Evolutionary conservation across 345 rosid genomes (phyloP), one percentile per base, ranked within the genome.

Genomic region (Linum trigynum): DNA sequence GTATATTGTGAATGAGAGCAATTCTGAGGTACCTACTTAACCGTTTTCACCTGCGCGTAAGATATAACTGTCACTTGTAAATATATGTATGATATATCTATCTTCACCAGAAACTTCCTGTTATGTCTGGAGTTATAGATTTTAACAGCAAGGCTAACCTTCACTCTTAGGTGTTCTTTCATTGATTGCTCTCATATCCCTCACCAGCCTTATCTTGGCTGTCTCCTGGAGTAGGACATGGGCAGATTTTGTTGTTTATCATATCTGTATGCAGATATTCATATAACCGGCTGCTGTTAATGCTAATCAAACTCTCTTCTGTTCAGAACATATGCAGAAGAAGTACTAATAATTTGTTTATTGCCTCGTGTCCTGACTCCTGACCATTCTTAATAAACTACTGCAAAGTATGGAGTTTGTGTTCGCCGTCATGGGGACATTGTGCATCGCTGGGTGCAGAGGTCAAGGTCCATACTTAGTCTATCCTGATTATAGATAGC

Each of bases 381-480:
- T 45, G 61, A 55, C 14, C 37, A 43, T 43, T 43, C 50, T 14
- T 38, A 43, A 48, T 10, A 7, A 63, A 7, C 64, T 58, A 50
- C 67, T 53, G 68, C 68, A 7, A 56, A 69, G 59, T 2, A 57
- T 62, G 41, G 17, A 57, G 38, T 42, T 66, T 45, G 64, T 23
- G 71, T 45, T 11, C 43, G 6, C 37, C 57, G 35, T 63, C 11
- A 37, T 66, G 39, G 43, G 62, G 57, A 43, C 50, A 50, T 62
- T 62, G 64, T 15, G 71, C 32, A 23, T 39, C 15, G 56, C 35
- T 55, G 14, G 42, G 7, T 32, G 15, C 39, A 10, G 17, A 23
- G 14, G 50, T 39, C 36, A 7, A 37, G 64, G 55, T 64, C 65
- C 59, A 45, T 45, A 32, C 23, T 68, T 40, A 55, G 32, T 23